Base-by-base conservation (phyloP, 2,329 filamentous ascomycete genomes). In the Dissoconium aciculare region DNA sequence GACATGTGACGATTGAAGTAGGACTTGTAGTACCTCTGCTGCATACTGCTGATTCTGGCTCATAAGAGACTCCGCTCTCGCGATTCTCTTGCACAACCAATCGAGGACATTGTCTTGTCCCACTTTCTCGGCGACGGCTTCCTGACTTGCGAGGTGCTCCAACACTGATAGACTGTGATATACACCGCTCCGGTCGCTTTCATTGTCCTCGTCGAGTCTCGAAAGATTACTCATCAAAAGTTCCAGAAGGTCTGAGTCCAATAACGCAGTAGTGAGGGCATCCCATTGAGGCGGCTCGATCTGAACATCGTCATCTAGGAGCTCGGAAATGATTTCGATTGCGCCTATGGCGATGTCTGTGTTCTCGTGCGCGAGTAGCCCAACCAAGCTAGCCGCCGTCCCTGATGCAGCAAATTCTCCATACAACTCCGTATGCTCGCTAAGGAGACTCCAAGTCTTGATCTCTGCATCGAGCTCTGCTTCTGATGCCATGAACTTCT, bases 21-120 rank as follows among this genome's bases (percentile, higher is more conserved):
- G 60, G 32, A 98, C 89, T 9, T 87, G 84, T 3, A 98, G 63
- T 5, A 95, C 71, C 56, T 98, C 89, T 11, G 87, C 83, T 0
- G 84, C 71, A 52, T 95, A 98, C 53, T 94, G 87, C 52, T 89
- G 92, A 52, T 98, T 98, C 52, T 98, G 89, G 4, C 72, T 67
- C 1, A 91, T 71, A 0, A 64, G 62, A 3, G 60, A 60, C 52
- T 93, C 83, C 30, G 67, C 67, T 33, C 64, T 66, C 43, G 78
- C 73, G 38, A 83, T 78, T 29, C 89, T 71, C 29, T 66, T 58
- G 19, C 93, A 60, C 3, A 98, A 66, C 83, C 83, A 95, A 26
- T 67, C 60, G 5, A 94, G 52, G 0, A 93, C 60, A 4, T 72
- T 69, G 36, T 87, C 71, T 36, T 68, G 60, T 3, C 76, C 81